phyloP scores from a whole-genome alignment of 257 asterid species.

The Lycium ferocissimum region DNA sequence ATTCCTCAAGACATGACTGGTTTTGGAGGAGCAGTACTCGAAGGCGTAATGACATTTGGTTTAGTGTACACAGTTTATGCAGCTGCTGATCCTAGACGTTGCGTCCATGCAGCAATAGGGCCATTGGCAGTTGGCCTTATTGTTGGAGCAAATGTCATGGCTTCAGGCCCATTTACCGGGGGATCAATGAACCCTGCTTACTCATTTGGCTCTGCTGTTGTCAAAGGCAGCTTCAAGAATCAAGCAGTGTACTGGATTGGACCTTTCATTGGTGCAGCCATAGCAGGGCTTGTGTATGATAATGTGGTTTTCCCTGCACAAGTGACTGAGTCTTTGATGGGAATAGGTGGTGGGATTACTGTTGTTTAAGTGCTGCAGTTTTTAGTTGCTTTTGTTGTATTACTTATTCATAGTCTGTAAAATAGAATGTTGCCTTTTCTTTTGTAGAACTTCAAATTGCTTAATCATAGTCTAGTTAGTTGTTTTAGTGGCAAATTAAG shows the following conservation, averaged over 20 bases:
- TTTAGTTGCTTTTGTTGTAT: background rate
- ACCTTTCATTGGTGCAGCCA: constrained; percentile 75
- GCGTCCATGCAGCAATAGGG: constrained; percentile 59
- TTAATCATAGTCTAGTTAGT: background rate
- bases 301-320: constrained; percentile 65
- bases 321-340: constrained; percentile 48
- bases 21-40: constrained; percentile 75
- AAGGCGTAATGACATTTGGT: constrained; percentile 76
- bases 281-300: constrained; percentile 71
- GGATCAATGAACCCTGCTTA: constrained; percentile 89
- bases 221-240: constrained; percentile 74
- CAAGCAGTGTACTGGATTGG: constrained; percentile 91
- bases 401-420: background rate
- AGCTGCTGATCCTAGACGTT: constrained; percentile 63
- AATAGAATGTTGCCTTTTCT: background rate
- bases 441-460: background rate
- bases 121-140: constrained; percentile 72
- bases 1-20: constrained; percentile 88
- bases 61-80: constrained; percentile 77
- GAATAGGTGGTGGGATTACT: constrained; percentile 47
- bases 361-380: constrained; percentile 15
- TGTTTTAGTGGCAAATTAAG: background rate
- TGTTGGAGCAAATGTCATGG: constrained; percentile 77
- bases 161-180: constrained; percentile 82
- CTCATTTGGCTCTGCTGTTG: constrained; percentile 69